These are phyloP conservation scores for Lactifluus echinatus DNA, from an alignment of 768 basidiomycete genomes.

Conservation along the genomic window DNA sequence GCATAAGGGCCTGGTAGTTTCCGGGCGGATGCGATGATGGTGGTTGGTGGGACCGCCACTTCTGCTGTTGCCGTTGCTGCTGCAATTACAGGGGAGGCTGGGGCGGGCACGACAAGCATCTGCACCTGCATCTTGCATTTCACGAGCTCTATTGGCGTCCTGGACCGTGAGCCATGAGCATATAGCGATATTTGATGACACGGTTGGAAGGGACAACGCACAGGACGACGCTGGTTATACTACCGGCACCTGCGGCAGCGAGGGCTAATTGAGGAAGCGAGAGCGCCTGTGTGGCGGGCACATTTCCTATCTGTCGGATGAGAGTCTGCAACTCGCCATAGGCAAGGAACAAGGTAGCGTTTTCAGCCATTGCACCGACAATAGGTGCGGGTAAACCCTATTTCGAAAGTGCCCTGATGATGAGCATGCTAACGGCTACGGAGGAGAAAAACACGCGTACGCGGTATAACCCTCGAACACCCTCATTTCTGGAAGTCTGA, in stretches of 20 bases:
- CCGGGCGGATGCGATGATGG: slow-evolving; percentile 19
- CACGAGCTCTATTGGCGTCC: slow-evolving; percentile 89
- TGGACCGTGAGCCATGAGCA: slow-evolving; percentile 25
- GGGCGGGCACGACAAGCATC: slow-evolving; percentile 47
- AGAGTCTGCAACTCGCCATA: slow-evolving; percentile 69
- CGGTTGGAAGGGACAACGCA: slow-evolving; percentile 32
- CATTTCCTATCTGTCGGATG: slow-evolving; percentile 39
- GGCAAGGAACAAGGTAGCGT: slow-evolving; percentile 78
- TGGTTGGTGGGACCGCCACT: slow-evolving; percentile 28
- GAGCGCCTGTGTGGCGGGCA: slow-evolving; percentile 33
- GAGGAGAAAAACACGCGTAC: slow-evolving; percentile 37
- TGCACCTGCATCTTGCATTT: slow-evolving; percentile 99
- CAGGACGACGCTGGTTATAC: slow-evolving; percentile 81
- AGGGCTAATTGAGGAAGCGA: slow-evolving; percentile 62
- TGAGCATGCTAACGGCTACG: neutral
- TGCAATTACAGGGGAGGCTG: slow-evolving; percentile 14
- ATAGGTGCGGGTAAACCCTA: slow-evolving; percentile 86
- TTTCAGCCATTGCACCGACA: slow-evolving; percentile 88
- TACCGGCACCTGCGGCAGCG: slow-evolving; percentile 84
- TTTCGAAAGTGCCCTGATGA: neutral
- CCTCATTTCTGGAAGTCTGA: slow-evolving; percentile 76
- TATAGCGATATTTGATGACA: neutral
- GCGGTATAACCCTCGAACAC: slow-evolving; percentile 76
- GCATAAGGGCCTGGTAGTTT: slow-evolving; percentile 64
- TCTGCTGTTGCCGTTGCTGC: slow-evolving; percentile 32